These are phyloP conservation scores for Inosperma sp. DNA, from an alignment of 768 basidiomycete genomes.

Conservation along the genomic window DNA sequence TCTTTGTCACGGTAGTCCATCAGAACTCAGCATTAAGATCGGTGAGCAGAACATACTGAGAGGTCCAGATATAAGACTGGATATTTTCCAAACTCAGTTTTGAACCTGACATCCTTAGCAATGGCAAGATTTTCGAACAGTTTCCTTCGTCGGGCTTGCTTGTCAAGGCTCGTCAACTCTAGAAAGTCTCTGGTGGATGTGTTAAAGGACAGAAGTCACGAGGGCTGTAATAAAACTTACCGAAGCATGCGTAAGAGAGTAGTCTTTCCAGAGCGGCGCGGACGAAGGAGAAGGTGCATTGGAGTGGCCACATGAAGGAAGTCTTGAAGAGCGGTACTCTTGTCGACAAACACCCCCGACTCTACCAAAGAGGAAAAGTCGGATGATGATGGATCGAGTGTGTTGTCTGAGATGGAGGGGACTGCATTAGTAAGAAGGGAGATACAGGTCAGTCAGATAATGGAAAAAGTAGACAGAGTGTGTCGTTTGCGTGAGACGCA, in stretches of 20 bases:
- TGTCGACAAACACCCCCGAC: background rate
- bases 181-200: conserved; percentile 3
- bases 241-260: conserved; percentile 4
- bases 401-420: no score
- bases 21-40: conserved; percentile 3
- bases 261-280: conserved; percentile 6
- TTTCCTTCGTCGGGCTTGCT: background rate
- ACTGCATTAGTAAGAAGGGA: no score
- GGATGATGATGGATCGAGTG: background rate
- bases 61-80: conserved; percentile 6
- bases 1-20: background rate
- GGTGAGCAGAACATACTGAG: background rate
- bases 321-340: background rate
- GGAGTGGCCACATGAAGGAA: background rate
- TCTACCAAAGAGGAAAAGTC: background rate
- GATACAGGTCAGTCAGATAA: no score
- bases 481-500: no score
- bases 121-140: conserved; percentile 2
- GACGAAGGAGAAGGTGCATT: conserved; percentile 7
- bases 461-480: no score
- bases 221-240: background rate
- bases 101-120: background rate
- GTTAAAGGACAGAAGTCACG: background rate
- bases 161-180: background rate
- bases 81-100: background rate